Evolutionary conservation across 2,329 filamentous ascomycete genomes (phyloP).

Genomic region (Verticillium albo-atrum): DNA sequence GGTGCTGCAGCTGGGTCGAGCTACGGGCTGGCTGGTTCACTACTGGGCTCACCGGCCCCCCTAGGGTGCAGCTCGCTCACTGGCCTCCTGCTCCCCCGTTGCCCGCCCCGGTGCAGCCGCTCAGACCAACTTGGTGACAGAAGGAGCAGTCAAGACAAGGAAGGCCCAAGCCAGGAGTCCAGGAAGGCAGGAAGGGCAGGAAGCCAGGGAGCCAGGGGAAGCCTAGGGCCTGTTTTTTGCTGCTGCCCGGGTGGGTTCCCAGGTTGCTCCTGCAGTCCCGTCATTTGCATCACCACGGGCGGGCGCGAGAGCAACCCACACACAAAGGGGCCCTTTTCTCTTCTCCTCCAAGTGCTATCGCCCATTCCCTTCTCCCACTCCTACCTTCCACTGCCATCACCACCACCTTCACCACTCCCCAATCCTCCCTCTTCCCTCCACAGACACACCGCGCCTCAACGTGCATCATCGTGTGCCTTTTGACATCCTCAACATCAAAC

Average conservation of each 20-base stretch:
- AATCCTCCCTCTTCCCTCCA: neutral
- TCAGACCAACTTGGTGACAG: too few species aligned
- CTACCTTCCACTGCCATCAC: neutral
- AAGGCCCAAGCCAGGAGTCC: too few species aligned
- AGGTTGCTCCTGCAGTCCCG: neutral
- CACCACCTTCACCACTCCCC: neutral
- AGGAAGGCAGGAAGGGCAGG: neutral
- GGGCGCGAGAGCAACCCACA: neutral
- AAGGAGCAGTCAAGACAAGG: too few species aligned
- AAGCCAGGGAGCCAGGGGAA: neutral
- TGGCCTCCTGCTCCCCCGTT: too few species aligned
- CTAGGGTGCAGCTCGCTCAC: too few species aligned
- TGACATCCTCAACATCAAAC: constrained; percentile 4
- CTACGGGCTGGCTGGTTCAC: too few species aligned
- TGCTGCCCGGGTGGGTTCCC: neutral
- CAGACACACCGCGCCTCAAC: neutral
- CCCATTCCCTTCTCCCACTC: neutral
- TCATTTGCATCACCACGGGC: constrained; percentile 4
- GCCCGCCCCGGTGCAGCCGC: too few species aligned
- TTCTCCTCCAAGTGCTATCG: neutral
- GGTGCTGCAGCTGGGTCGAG: neutral
- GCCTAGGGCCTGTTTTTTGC: neutral
- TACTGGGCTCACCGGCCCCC: too few species aligned
- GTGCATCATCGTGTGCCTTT: constrained; percentile 6
- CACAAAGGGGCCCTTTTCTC: neutral